Evolutionary conservation across 2,329 filamentous ascomycete genomes (phyloP).

Genomic region (Fusarium domesticum): DNA sequence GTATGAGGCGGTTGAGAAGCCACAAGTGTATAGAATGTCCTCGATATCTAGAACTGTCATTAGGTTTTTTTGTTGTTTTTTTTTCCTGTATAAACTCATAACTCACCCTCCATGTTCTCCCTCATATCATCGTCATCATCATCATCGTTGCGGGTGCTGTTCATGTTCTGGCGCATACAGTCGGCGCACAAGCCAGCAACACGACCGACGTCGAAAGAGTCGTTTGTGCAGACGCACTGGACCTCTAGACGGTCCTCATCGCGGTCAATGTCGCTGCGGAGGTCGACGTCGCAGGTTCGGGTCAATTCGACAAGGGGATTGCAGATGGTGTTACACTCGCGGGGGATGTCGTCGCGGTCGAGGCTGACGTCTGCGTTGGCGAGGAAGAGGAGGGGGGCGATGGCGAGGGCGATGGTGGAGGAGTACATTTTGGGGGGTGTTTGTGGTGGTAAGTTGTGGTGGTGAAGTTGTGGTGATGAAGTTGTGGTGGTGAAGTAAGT

Average conservation of each 20-base stretch:
- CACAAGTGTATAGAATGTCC: constrained; percentile 35
- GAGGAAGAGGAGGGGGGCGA: constrained; percentile 29
- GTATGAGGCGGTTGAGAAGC: constrained; percentile 35
- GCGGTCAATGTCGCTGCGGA: constrained; percentile 30
- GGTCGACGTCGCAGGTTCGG: constrained; percentile 36
- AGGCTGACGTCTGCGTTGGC: constrained; percentile 35
- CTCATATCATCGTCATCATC: constrained; percentile 19
- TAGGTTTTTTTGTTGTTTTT: not conserved
- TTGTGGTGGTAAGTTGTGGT: not conserved
- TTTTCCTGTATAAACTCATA: accelerated
- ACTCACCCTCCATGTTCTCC: constrained; percentile 28
- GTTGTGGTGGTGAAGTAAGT: not conserved
- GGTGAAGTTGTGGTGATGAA: not conserved
- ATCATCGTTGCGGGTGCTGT: constrained; percentile 21
- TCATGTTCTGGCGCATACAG: constrained; percentile 37
- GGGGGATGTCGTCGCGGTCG: constrained; percentile 35
- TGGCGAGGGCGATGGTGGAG: constrained; percentile 28
- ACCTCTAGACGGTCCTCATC: constrained; percentile 37
- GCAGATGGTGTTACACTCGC: constrained; percentile 37
- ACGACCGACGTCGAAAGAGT: constrained; percentile 38
- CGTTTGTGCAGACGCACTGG: constrained; percentile 42
- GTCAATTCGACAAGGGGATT: constrained; percentile 36
- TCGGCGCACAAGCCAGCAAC: constrained; percentile 38
- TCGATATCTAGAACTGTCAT: constrained; percentile 32
- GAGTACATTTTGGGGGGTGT: constrained; percentile 28